Percentiles rank a stretch among this genome's conserved stretches.
phyloP scores from a whole-genome alignment of 2,329 filamentous ascomycete genomes.

The Microdochium trichocladiopsis region DNA sequence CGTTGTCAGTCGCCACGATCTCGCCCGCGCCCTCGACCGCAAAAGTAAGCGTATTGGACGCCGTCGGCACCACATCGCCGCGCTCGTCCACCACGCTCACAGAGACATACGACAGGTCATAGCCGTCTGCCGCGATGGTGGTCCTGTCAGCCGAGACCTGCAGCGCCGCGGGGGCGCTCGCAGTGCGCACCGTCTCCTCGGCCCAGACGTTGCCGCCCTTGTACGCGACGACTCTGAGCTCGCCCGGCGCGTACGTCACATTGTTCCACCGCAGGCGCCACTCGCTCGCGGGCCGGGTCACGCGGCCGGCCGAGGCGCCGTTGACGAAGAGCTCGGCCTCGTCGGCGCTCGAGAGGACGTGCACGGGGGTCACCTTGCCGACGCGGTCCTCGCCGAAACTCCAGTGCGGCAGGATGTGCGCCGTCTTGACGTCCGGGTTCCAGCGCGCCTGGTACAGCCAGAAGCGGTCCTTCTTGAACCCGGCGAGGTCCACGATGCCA shows the following conservation, averaged over 20 bases:
- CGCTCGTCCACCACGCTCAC: slow-evolving; percentile 34
- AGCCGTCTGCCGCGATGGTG: slow-evolving; percentile 29
- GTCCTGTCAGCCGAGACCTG: slow-evolving; percentile 34
- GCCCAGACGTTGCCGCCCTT: slow-evolving; percentile 22
- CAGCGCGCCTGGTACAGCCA: slow-evolving; percentile 48
- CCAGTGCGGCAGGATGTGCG: slow-evolving; percentile 49
- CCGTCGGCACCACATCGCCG: slow-evolving; percentile 34
- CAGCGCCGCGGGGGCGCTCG: slow-evolving; percentile 31
- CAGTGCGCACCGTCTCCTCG: slow-evolving; percentile 30
- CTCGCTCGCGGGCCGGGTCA: slow-evolving; percentile 27
- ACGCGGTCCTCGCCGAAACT: slow-evolving; percentile 38
- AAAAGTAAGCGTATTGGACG: slow-evolving; percentile 34
- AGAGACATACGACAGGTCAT: slow-evolving; percentile 38
- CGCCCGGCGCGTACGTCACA: slow-evolving; percentile 16
- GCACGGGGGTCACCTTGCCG: slow-evolving; percentile 42
- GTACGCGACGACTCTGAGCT: slow-evolving; percentile 35
- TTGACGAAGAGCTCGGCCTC: slow-evolving; percentile 50
- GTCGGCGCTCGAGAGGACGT: slow-evolving; percentile 43
- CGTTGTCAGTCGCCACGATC: slow-evolving; percentile 44
- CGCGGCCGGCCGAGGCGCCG: slow-evolving; percentile 34
- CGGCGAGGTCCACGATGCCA: slow-evolving; percentile 49
- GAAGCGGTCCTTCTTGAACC: slow-evolving; percentile 49
- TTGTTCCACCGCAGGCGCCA: slow-evolving; percentile 22
- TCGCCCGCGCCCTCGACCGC: slow-evolving; percentile 29
- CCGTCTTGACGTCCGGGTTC: slow-evolving; percentile 37